Base-by-base conservation (phyloP, 495 filamentous ascomycete genomes). In the Neurospora sp. region DNA sequence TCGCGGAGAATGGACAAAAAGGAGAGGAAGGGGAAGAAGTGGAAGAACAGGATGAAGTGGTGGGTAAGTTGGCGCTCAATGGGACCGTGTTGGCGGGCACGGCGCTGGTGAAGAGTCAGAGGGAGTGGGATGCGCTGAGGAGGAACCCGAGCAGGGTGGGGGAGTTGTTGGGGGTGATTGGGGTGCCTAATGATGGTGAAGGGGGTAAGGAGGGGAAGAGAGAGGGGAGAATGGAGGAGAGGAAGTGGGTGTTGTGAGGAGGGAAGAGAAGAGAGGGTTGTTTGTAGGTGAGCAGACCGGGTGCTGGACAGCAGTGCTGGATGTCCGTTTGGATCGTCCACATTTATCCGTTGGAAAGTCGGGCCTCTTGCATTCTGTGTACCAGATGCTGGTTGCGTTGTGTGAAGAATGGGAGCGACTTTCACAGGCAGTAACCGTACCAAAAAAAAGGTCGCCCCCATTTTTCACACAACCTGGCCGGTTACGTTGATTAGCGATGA, bases 41-140 rank as follows among this genome's bases (percentile, higher is more conserved):
- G 0, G 77, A 76, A 5, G 74, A 74, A 23, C 81, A 85, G 41
- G 83, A 86, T 0, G 77, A 76, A 5, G 84, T 84, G 5, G 79
- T 89, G 4, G 92, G 91, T 0, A 83, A 84, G 54, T 80, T 95
- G 20, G 86, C 88, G 16, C 79, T 95, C 27, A 95, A 96, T 74
- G 93, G 93, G 23, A 95, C 93, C 0, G 83, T 93, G 69, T 82
- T 96, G 23, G 93, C 90, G n/a, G 93, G 91, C 2, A 95, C 92
- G 39, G 83, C 94, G 69, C 89, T 96, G 83, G 93, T 96, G 16
- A 95, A 94, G 82, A 87, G 81, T 23, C 82, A 91, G 77, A 84
- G 80, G 18, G 91, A 95, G 82, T 95, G 91, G 91, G 86, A 93
- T 77, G 80, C 84, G 12, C 74, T 96, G 71, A 71, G 85, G 39